Base-by-base conservation (phyloP, 1,284 basidiomycete genomes). In the Gymnopus androsaceus region DNA sequence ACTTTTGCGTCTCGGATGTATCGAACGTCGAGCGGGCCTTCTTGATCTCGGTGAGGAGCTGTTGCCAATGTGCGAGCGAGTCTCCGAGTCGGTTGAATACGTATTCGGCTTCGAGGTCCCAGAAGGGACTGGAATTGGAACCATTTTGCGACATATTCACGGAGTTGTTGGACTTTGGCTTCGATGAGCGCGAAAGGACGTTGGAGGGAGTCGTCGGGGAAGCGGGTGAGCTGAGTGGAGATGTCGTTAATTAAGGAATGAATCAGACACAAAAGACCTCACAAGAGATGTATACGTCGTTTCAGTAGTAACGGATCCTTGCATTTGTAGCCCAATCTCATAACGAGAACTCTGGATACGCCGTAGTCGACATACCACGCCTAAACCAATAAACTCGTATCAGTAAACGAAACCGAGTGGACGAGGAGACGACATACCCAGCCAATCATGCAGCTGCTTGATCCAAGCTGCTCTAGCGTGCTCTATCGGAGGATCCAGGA, bases 101-200 rank as follows among this genome's bases (percentile, higher is more conserved):
- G 66, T 91, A 91, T 80, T 98, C 96, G 14, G 95, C 84, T 72
- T 99, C 95, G 48, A 98, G 85, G 70, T 99, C 97, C 97, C 96
- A 99, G 0, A 99, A 80, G 0, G n/a, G 95, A 96, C 72, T 99
- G 97, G 83, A 99, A 99, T 68, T 96, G 95, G 0, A 98, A 84
- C 96, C 97, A 99, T 75, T 97, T 97, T 61, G 82, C 90, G 50
- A 98, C 94, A 70, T 99, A 99, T 41, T 88, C 87, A 63, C 83
- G 88, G 52, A 99, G 82, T 60, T 92, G 86, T 57, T 88, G 85
- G 7, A 97, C 85, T 72, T 98, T 98, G 65, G 75, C 76, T 72
- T 98, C 95, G 66, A 99, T 89, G 15, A 98, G 79, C 0, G 83
- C 74, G 67, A 99, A 94, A 0, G 96, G 94, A 40, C 85, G 84